Percentiles rank a stretch among this genome's conserved stretches.
phyloP scores from a whole-genome alignment of 352 stramenopile genomes.

The Phytophthora pluvialis region DNA sequence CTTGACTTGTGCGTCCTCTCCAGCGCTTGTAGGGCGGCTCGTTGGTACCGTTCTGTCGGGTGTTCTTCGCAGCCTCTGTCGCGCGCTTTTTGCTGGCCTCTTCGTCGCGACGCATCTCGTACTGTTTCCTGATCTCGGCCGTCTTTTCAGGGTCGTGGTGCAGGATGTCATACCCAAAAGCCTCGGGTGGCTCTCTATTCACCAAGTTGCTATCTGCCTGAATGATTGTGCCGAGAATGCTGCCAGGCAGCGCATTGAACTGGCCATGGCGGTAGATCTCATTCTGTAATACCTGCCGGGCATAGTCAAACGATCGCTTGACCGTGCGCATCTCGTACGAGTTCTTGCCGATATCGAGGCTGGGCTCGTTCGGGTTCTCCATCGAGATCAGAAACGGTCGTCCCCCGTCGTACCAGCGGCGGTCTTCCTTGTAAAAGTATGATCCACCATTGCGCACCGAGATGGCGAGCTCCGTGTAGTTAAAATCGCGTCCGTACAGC shows the following conservation, averaged over 20 bases:
- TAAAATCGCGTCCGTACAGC: constrained; percentile 94
- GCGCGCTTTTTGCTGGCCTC: constrained; percentile 60
- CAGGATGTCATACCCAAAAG: constrained; percentile 76
- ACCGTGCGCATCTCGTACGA: constrained; percentile 93
- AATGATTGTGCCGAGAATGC: constrained; percentile 81
- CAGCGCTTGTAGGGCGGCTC: constrained; percentile 69
- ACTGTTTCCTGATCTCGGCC: constrained; percentile 60
- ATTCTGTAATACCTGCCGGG: constrained; percentile 71
- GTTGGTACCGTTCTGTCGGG: constrained; percentile 34
- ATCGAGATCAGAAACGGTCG: constrained; percentile 90
- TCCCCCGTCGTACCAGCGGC: constrained; percentile 67
- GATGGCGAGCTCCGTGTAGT: constrained; percentile 93
- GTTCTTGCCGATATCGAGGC: constrained; percentile 92
- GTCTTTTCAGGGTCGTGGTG: constrained; percentile 78
- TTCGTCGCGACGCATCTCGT: constrained; percentile 68
- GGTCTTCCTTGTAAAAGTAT: constrained; percentile 93
- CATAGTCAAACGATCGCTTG: constrained; percentile 92
- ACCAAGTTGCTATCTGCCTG: constrained; percentile 71
- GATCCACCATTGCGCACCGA: constrained; percentile 92
- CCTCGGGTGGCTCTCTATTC: constrained; percentile 54
- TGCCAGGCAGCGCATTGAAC: constrained; percentile 66
- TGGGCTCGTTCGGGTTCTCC: constrained; percentile 95
- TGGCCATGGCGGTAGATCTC: constrained; percentile 76
- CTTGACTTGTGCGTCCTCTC: constrained; percentile 49
- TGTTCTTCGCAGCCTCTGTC: constrained; percentile 28